phyloP scores from a whole-genome alignment of 495 filamentous ascomycete genomes.

The Talaromyces nanjingensis region DNA sequence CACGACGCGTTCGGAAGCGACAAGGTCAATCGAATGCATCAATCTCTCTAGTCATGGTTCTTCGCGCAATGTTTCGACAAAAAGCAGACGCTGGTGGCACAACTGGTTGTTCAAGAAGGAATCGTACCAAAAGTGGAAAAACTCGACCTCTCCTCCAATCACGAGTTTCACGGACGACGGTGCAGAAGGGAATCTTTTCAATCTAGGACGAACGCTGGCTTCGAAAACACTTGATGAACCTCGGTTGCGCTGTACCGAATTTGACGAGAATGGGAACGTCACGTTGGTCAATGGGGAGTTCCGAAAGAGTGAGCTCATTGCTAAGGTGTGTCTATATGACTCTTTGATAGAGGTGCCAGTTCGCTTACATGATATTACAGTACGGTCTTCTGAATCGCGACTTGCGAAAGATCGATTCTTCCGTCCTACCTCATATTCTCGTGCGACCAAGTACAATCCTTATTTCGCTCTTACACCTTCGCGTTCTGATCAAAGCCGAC shows the following conservation, averaged over 20 bases:
- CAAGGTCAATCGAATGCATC: not conserved
- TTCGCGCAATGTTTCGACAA: conserved; percentile 34
- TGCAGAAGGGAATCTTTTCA: conserved; percentile 30
- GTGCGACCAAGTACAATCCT: conserved; percentile 91
- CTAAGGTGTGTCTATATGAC: conserved; percentile 58
- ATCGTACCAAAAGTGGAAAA: conserved; percentile 15
- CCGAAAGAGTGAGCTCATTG: conserved; percentile 92
- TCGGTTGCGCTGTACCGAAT: conserved; percentile 85
- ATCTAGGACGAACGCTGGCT: conserved; percentile 53
- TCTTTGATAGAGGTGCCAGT: not conserved
- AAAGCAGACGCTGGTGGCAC: conserved; percentile 45
- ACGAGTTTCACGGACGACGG: conserved; percentile 31
- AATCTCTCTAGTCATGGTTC: not conserved
- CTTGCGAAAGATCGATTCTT: conserved; percentile 96
- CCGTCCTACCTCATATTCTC: conserved; percentile 91
- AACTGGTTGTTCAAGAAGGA: conserved; percentile 36
- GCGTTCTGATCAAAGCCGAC: conserved; percentile 89
- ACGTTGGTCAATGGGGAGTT: conserved; percentile 95
- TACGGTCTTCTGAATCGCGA: conserved; percentile 94
- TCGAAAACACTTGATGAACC: conserved; percentile 73
- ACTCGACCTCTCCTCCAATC: conserved; percentile 17
- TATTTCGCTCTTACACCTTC: conserved; percentile 87
- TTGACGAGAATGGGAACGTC: conserved; percentile 87
- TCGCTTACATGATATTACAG: conserved; percentile 39
- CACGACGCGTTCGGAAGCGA: not conserved